Evolutionary conservation across 1,284 basidiomycete species (phyloP), one percentile per base, ranked within the genome.

Genomic region (Ustilago hordei): DNA sequence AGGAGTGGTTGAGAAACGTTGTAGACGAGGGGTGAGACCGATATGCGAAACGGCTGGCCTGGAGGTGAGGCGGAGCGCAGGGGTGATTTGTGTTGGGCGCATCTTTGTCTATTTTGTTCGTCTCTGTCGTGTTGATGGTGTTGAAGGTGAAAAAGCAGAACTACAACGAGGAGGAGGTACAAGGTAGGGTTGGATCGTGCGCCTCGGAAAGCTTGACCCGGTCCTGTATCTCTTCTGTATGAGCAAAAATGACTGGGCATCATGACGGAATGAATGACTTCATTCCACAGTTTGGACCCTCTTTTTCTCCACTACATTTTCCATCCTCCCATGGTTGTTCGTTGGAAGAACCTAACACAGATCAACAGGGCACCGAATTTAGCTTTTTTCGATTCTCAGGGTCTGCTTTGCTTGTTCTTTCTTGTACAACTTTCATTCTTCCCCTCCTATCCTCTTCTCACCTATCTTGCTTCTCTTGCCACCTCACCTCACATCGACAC

Each of bases 1-100:
- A 0, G 65, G 56, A 4, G 65, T 41, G 32, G 55, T 39, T 9
- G 67, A 64, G 32, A 17, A 35, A 8, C 60, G 70, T 23, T 36
- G 31, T 28, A 28, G 23, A 28, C 23, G 23, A 17, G 47, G 31
- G 41, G 35, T 43, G 38, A 55, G 35, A 31, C 55, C 48, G 31
- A 57, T 12, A 2, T 28, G 53, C 0, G 55, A 35, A 12, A 36
- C 35, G 6, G 43, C 17, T 4, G 48, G 48, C 23, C 23, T 50
- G 23, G 8, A 13, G 28, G 4, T 8, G 31, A 31, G 48, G 28
- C 7, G 12, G 28, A 32, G 28, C 6, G 48, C 23, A 4, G 28
- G 2, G 31, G 48, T 31, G 9, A 32, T 13, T 12, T 23, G 23
- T 50, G 48, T 50, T 11, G 48, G 28, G 28, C 48, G 23, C 48